These are phyloP conservation scores for Lignosus rhinocerotis DNA, from an alignment of 1,284 basidiomycete genomes.

Conservation along the genomic window DNA sequence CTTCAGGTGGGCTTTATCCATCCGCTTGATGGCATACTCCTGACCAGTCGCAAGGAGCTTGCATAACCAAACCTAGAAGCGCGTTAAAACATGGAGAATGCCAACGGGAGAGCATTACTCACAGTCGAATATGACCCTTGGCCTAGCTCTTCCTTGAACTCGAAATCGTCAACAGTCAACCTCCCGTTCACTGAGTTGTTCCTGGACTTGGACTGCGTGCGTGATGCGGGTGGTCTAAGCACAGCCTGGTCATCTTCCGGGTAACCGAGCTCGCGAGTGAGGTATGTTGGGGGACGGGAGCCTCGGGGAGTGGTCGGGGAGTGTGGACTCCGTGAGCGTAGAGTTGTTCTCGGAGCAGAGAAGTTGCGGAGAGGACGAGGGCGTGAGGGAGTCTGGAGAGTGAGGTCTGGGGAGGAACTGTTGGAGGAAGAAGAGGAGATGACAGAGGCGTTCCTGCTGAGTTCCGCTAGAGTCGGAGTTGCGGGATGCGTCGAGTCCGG, in stretches of 20 bases:
- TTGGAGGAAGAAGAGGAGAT: constrained; percentile 70
- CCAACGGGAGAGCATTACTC: constrained; percentile 25
- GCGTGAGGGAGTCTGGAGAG: constrained; percentile 44
- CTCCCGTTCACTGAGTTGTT: constrained; percentile 48
- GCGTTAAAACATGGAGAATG: constrained; percentile 22
- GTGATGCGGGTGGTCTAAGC: constrained; percentile 32
- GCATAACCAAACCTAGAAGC: constrained; percentile 58
- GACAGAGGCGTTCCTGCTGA: constrained; percentile 75
- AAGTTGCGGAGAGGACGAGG: constrained; percentile 65
- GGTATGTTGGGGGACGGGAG: constrained; percentile 55
- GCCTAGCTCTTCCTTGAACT: constrained; percentile 70
- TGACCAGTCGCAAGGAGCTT: constrained; percentile 57
- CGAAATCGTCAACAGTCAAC: constrained; percentile 59
- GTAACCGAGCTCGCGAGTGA: constrained; percentile 58
- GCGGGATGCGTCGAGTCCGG: constrained; percentile 34
- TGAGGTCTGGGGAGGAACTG: constrained; percentile 47
- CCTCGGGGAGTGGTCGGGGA: constrained; percentile 47
- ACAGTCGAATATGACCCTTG: constrained; percentile 82
- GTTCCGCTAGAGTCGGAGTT: constrained; percentile 53
- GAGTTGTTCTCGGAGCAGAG: constrained; percentile 51
- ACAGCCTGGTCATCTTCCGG: constrained; percentile 37
- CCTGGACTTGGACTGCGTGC: constrained; percentile 43
- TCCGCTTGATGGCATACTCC: constrained; percentile 74
- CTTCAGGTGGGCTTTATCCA: constrained; percentile 74
- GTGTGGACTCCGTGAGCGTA: constrained; percentile 52